Evolutionary conservation across 192 early-diverging fungal genomes (phyloP).

Genomic region (Bifiguratus adelaidae): DNA sequence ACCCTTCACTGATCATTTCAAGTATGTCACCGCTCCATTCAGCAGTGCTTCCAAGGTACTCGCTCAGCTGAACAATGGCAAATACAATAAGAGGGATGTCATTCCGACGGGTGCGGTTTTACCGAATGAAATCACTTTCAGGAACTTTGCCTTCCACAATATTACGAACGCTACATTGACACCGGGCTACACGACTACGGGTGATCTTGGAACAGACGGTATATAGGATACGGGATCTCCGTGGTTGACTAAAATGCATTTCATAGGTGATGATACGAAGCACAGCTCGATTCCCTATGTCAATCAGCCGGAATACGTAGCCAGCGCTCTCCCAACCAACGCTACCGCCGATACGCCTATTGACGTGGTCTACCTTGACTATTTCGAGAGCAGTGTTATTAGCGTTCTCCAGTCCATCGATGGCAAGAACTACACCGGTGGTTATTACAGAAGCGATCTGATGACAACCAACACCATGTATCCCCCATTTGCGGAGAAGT

Average conservation of each 20-base stretch:
- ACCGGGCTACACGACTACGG: slow-evolving; percentile 35
- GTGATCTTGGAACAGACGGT: slow-evolving; percentile 29
- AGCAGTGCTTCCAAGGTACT: slow-evolving; percentile 21
- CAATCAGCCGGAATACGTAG: slow-evolving; percentile 20
- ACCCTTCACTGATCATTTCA: slow-evolving; percentile 30
- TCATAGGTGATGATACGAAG: slow-evolving; percentile 32
- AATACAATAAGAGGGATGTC: slow-evolving; percentile 15
- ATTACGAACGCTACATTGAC: slow-evolving; percentile 18
- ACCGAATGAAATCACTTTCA: not conserved
- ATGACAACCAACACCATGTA: slow-evolving; percentile 22
- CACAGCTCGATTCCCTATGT: slow-evolving; percentile 27
- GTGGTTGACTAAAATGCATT: not conserved
- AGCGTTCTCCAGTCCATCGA: slow-evolving; percentile 17
- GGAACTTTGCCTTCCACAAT: not conserved
- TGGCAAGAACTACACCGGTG: slow-evolving; percentile 2
- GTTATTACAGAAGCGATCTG: slow-evolving; percentile 6
- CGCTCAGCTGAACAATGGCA: slow-evolving; percentile 17
- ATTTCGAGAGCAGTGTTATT: slow-evolving; percentile 23
- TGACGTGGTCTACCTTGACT: slow-evolving; percentile 29
- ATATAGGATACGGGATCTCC: not conserved
- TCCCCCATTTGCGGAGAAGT: slow-evolving; percentile 13
- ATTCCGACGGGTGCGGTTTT: not conserved
- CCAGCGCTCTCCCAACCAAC: slow-evolving; percentile 21
- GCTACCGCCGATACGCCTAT: slow-evolving; percentile 14
- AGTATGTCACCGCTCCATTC: slow-evolving; percentile 16